Percentiles rank a stretch among this genome's conserved stretches.
Evolutionary conservation across 2,329 filamentous ascomycete species (phyloP).

Genomic region (Phoma sp.): DNA sequence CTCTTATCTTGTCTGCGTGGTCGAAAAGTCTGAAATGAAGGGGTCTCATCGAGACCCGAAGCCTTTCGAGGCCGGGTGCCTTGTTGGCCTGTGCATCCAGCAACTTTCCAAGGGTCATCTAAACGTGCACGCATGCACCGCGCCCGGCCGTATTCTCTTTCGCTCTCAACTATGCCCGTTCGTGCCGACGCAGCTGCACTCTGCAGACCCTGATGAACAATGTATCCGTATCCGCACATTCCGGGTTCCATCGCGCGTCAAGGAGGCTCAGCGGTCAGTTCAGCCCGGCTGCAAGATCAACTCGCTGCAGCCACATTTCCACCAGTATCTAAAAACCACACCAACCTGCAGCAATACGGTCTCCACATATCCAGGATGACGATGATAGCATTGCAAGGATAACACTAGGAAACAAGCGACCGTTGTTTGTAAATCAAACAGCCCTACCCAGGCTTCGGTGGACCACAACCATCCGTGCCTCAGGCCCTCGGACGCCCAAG

Average conservation of each 20-base stretch:
- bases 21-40: slow-evolving; percentile 16
- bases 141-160: slow-evolving; percentile 6
- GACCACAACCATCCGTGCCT: slow-evolving; percentile 4
- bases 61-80: slow-evolving; percentile 2
- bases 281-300: neutral
- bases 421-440: slow-evolving; percentile 16
- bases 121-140: slow-evolving; percentile 8
- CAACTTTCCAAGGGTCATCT: slow-evolving; percentile 13
- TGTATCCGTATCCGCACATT: slow-evolving; percentile 3
- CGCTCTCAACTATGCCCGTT: slow-evolving; percentile 4
- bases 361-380: neutral
- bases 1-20: slow-evolving; percentile 11
- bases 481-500: slow-evolving; percentile 1
- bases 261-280: slow-evolving; percentile 7
- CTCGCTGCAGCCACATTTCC: neutral
- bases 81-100: slow-evolving; percentile 1
- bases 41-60: slow-evolving; percentile 9
- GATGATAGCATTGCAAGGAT: slow-evolving; percentile 9
- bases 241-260: slow-evolving; percentile 3
- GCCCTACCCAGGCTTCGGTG: slow-evolving; percentile 7
- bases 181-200: slow-evolving; percentile 2
- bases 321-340: neutral
- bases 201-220: neutral
- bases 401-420: slow-evolving; percentile 13
- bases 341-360: neutral